A percentile compares a stretch with the other conserved stretches of the same genome.
phyloP scores from a whole-genome alignment of 345 rosid genomes.

The Boechera stricta region DNA sequence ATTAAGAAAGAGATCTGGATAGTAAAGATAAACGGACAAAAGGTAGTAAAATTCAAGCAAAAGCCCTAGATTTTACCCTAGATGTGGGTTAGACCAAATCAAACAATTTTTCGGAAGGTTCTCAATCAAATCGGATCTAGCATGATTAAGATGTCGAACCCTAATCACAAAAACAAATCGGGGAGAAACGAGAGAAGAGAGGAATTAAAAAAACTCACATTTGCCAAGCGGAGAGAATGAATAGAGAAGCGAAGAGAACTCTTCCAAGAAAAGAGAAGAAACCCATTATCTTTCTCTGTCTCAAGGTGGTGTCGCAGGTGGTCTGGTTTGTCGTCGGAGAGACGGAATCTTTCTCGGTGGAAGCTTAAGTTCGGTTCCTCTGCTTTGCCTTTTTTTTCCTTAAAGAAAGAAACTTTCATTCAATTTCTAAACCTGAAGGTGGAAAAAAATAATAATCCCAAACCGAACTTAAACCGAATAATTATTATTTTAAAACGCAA shows the following conservation, averaged over 20 bases:
- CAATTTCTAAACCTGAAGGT: too few species aligned
- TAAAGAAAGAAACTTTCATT: too few species aligned
- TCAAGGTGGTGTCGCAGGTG: conserved; percentile 9
- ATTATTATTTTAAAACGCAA: too few species aligned
- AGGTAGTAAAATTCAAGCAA: neutral
- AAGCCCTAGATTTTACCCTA: conserved; percentile 34
- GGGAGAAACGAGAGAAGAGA: conserved; percentile 28
- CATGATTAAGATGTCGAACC: neutral
- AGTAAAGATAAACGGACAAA: neutral
- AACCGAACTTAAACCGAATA: neutral
- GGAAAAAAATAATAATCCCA: too few species aligned
- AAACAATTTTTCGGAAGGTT: conserved; percentile 2
- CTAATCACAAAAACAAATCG: neutral
- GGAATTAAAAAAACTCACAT: conserved; percentile 48
- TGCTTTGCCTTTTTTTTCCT: neutral
- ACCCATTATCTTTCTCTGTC: conserved; percentile 58
- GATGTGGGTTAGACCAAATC: conserved; percentile 5
- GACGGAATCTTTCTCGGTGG: conserved; percentile 28
- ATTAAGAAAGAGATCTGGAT: conserved; percentile 24
- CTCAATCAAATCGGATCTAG: conserved; percentile 30
- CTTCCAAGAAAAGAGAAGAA: conserved; percentile 90
- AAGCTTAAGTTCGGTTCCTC: conserved; percentile 27
- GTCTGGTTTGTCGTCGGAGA: conserved; percentile 35
- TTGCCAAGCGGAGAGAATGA: conserved; percentile 94
- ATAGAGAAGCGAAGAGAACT: conserved; percentile 82